Conservation (phyloP, 345 rosid species). For the Geranium brycei region DNA sequence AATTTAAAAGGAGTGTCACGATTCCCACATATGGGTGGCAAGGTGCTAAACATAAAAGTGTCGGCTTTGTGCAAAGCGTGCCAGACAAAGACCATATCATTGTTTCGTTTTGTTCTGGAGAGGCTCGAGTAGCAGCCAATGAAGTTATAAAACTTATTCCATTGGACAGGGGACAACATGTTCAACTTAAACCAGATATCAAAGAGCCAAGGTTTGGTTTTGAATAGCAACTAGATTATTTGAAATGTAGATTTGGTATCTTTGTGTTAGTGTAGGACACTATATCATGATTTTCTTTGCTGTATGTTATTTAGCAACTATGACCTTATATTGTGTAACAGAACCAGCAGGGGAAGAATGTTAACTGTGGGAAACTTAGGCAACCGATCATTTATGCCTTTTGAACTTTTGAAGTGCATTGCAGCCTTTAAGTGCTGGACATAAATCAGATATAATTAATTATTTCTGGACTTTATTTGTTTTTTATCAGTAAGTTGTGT, state of each 20-base stretch:
- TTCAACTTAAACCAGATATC: constrained; percentile 60
- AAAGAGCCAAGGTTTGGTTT: constrained; percentile 78
- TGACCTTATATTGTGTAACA: neutral
- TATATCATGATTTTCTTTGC: neutral
- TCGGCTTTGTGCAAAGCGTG: constrained; percentile 86
- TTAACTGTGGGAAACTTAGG: neutral
- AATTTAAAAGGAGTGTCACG: constrained; percentile 64
- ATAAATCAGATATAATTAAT: neutral
- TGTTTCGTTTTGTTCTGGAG: constrained; percentile 87
- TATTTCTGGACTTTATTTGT: neutral
- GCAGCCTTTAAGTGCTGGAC: neutral
- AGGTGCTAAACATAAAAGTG: constrained; percentile 78
- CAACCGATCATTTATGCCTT: neutral
- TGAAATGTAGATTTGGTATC: too few relatives aligned
- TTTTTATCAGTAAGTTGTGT: too few relatives aligned
- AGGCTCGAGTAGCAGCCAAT: constrained; percentile 64
- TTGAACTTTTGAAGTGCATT: too few relatives aligned
- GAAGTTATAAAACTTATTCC: constrained; percentile 90
- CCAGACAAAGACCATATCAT: constrained; percentile 56
- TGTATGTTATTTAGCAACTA: neutral
- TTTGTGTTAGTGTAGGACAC: too few relatives aligned
- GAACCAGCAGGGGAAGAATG: neutral
- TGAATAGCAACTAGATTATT: neutral
- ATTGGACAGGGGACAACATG: constrained; percentile 91
- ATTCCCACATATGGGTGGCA: constrained; percentile 85